Evolutionary conservation across 2,329 filamentous ascomycete genomes (phyloP).

Genomic region (Fusarium euwallaceae): DNA sequence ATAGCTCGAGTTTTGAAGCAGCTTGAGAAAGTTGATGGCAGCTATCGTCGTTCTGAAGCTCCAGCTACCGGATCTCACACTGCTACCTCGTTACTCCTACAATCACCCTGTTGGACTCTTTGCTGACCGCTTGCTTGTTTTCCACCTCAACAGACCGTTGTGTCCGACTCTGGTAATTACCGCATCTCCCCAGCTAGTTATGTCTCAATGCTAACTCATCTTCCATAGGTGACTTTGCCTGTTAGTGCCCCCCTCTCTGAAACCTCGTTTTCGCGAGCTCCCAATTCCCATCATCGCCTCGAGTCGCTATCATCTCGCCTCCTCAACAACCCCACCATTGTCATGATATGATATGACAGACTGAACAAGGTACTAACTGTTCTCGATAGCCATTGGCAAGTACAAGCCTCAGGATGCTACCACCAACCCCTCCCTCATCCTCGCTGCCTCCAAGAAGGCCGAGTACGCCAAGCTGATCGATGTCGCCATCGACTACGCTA

Average conservation of each 20-base stretch:
- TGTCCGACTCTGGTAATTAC: slow-evolving; percentile 91
- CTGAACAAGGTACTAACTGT: slow-evolving; percentile 41
- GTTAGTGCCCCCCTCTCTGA: slow-evolving; percentile 64
- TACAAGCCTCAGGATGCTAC: slow-evolving; percentile 99
- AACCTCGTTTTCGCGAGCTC: slow-evolving; percentile 15
- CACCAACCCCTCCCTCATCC: slow-evolving; percentile 98
- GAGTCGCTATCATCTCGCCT: slow-evolving; percentile 3
- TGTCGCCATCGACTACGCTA: slow-evolving; percentile 85
- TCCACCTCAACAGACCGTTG: slow-evolving; percentile 76
- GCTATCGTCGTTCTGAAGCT: not conserved
- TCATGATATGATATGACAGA: slow-evolving; percentile 30
- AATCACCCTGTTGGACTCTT: slow-evolving; percentile 15
- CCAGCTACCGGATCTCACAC: slow-evolving; percentile 1
- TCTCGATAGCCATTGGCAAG: slow-evolving; percentile 87
- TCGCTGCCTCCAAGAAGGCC: slow-evolving; percentile 97
- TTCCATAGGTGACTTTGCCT: slow-evolving; percentile 78
- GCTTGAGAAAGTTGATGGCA: slow-evolving; percentile 9
- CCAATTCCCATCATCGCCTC: slow-evolving; percentile 7
- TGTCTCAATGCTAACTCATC: slow-evolving; percentile 49
- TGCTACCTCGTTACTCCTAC: not conserved
- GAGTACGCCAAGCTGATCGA: slow-evolving; percentile 96
- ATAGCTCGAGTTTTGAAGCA: slow-evolving; percentile 13
- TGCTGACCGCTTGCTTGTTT: slow-evolving; percentile 43
- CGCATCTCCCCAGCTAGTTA: slow-evolving; percentile 41
- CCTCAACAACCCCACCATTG: slow-evolving; percentile 16